Base-by-base conservation (phyloP, 805 yeast genomes). In the Yarrowia phangngaensis region DNA sequence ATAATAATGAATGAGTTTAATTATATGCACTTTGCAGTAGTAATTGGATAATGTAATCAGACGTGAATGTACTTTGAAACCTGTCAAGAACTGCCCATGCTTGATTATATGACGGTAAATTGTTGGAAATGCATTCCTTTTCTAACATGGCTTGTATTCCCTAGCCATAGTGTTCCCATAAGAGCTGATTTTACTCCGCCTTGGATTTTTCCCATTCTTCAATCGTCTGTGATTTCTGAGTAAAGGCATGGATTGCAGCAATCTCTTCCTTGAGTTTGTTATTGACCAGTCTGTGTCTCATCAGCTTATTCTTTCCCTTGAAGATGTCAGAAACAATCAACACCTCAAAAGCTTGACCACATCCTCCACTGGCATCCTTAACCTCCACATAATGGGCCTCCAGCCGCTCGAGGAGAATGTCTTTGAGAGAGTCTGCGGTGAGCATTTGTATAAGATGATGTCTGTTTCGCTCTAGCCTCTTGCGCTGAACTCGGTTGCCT, bases 271-370 rank as follows among this genome's bases (percentile, higher is more conserved):
- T 81, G 54, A 92, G 71, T 1, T 84, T 79, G 23, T 63, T 70
- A 64, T 92, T 92, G 38, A 94, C 95, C 56, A 88, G 59, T 56
- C 97, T 72, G 58, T 90, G 95, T 60, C 99, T 76, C 70, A 80
- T 76, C 41, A 92, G 70, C 63, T 84, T 84, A 67, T 86, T 87
- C 67, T 87, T 86, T 17, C 92, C 92, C 52, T 72, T 64, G 64
- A 94, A 92, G 16, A 70, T 60, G 34, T 78, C 80, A 66, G 71
- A 69, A 8, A 92, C 95, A 20, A 94, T 89, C 6, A 85, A 75
- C 24, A 88, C 95, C 28, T 94, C 95, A 65, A 89, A 90, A 2
- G 97, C 95, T 64, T 90, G 96, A 4, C 99, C 99, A 67, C 99
- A 92, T 1, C 99, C 99, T 12, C 95, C 95, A 33, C 35, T 29